Base-by-base conservation (phyloP, 306 rosid species). In the Trifolium dubium region DNA sequence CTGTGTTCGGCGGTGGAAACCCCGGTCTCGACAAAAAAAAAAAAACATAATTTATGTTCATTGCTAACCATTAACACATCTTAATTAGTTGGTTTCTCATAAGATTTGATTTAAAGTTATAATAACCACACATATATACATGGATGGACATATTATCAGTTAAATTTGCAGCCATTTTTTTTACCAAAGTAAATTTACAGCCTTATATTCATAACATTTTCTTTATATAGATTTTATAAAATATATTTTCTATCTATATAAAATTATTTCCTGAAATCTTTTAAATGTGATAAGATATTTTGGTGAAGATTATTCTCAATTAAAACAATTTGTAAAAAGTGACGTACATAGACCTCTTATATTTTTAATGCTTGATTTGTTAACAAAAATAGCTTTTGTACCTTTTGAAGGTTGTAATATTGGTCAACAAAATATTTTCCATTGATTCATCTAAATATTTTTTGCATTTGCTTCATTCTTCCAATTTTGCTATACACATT, bases 291-390 rank as follows among this genome's bases (percentile, higher is more conserved):
- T 23, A 23, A 23, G 23, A 23, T 23, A 53, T 78, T 71, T 78
- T 71, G 31, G 4, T 31, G n/a, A 51, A 41, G 66, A 31, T 63
- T 63, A 64, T 78, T 71, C 23, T 72, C 67, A 71, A 54, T 64
- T 39, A 64, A 71, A 64, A 64, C 46, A 64, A 23, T 23, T 23
- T 23, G 23, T 23, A 23, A 23, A 23, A 23, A 1, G 23, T 23
- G 23, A 23, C 23, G 23, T 23, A 23, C 23, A 23, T 23, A 23
- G 23, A 23, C 23, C 23, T 23, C 23, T 23, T 23, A 23, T 23
- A 8, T 32, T 64, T 54, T 59, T 3, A 61, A 65, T 54, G 34
- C 6, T 66, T 62, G 62, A 55, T 64, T 63, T 72, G 29, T 66
- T 72, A 64, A 32, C 59, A 3, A 64, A 74, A 67, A 59, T 68